Conservation (phyloP, 2,329 filamentous ascomycete genomes). For the Trichoderma arundinaceum region DNA sequence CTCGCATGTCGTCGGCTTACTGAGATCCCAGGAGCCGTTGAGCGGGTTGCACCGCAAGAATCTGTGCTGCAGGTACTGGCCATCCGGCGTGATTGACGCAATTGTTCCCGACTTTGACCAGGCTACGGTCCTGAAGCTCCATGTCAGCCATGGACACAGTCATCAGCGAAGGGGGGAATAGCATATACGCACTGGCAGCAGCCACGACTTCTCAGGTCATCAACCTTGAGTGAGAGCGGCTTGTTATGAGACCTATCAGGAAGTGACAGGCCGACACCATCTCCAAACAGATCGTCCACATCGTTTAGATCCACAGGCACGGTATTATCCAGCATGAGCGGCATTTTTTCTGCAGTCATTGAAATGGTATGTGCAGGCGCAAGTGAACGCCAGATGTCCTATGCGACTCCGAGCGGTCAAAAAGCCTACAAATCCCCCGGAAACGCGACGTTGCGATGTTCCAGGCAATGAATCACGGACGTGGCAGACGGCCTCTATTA, state of each 20-base stretch:
- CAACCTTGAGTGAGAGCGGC: conserved; percentile 73
- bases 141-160: conserved; percentile 33
- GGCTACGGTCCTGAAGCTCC: conserved; percentile 67
- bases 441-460: conserved; percentile 6
- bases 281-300: conserved; percentile 78
- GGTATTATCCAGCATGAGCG: conserved; percentile 49
- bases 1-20: conserved; percentile 69
- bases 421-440: background rate
- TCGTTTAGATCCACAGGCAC: conserved; percentile 62
- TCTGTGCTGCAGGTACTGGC: conserved; percentile 71
- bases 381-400: background rate
- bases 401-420: conserved; percentile 4
- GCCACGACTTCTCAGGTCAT: conserved; percentile 75
- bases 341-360: conserved; percentile 51
- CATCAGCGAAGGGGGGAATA: background rate
- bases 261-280: conserved; percentile 65
- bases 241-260: conserved; percentile 56
- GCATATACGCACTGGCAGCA: conserved; percentile 74
- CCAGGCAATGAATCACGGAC: conserved; percentile 15
- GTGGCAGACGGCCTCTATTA: conserved; percentile 2
- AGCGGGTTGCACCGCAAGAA: conserved; percentile 72
- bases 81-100: conserved; percentile 77
- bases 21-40: conserved; percentile 76
- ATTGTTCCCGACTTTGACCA: conserved; percentile 91
- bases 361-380: conserved; percentile 12